These are phyloP conservation scores for Apodospora peruviana DNA, from an alignment of 495 filamentous ascomycete genomes.

Conservation along the genomic window DNA sequence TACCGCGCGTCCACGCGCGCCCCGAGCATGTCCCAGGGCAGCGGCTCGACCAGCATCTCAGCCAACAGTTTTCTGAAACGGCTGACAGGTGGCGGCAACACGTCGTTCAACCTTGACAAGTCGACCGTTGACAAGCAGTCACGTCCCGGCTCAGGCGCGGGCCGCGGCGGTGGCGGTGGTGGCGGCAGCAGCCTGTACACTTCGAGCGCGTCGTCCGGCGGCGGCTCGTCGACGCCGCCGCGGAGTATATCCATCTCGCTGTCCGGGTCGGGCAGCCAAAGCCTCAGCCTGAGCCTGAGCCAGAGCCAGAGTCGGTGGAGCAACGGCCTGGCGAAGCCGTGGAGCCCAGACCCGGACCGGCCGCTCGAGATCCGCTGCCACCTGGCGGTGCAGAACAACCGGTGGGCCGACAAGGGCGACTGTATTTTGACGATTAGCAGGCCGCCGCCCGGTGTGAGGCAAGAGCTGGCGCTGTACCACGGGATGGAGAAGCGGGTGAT, in stretches of 20 bases:
- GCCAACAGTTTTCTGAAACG: conserved; percentile 67
- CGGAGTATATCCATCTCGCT: conserved; percentile 50
- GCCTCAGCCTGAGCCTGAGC: no score
- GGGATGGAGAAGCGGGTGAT: conserved; percentile 79
- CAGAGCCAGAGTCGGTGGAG: conserved; percentile 48
- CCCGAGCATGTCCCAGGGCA: conserved; percentile 38
- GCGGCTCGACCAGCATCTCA: conserved; percentile 54
- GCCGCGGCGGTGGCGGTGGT: conserved; percentile 36
- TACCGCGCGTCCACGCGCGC: conserved; percentile 51
- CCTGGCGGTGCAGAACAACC: conserved; percentile 63
- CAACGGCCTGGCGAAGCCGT: conserved; percentile 31
- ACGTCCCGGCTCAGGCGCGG: conserved; percentile 44
- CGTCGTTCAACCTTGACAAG: conserved; percentile 72
- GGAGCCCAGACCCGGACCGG: conserved; percentile 18
- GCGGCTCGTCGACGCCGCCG: conserved; percentile 45
- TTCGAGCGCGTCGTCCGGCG: conserved; percentile 41
- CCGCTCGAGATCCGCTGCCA: conserved; percentile 76
- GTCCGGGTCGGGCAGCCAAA: conserved; percentile 33
- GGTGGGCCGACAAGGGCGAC: conserved; percentile 87
- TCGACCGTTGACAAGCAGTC: conserved; percentile 45
- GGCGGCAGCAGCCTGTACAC: conserved; percentile 54
- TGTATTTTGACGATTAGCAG: conserved; percentile 77
- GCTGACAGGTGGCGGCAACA: conserved; percentile 43
- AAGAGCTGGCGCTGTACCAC: conserved; percentile 44
- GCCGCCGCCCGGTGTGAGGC: conserved; percentile 51